Evolutionary conservation across 2,329 filamentous ascomycete species (phyloP), one percentile per base, ranked within the genome.

Genomic region (Exophiala xenobiotica): DNA sequence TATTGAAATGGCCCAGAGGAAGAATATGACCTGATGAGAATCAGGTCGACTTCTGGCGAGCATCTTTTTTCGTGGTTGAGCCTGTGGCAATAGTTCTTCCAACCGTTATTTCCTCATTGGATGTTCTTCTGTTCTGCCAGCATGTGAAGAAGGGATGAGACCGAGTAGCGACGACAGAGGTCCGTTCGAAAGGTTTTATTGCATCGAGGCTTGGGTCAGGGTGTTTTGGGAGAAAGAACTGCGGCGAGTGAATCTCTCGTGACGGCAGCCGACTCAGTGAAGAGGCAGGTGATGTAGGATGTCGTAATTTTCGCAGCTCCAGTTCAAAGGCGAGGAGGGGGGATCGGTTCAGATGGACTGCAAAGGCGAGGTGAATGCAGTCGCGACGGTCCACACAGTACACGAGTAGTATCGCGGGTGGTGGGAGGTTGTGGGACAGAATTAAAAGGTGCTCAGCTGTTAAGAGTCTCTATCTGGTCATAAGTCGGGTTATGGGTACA

Each of bases 81-180:
- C 51, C 46, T 26, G 27, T 24, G 41, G 51, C 37, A 26, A 43
- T 46, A 20, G 42, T 24, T 49, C 7, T 53, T 47, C 49, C 49
- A 49, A 41, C 41, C 52, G 42, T 56, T 56, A 49, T 49, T 49
- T 41, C 49, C 45, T 41, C 53, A 53, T 56, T 26, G 42, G 45
- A 35, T 12, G 29, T 33, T 49, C 41, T 31, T 44, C 14, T 44
- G 8, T 22, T 31, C 20, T 40, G 22, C 22, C 20, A 39, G 39
- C 26, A 6, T 35, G 19, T n/a, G 24, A 35, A 35, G 26, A 42
- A n/a, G 41, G 18, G 19, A 22, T 22, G 19, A 23, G 18, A 22
- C 38, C 9, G 23, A 20, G n/a, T 14, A 24, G 38, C 2, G 38
- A 18, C 4, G 24, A 14, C 23, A 18, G 26, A 7, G 24, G 18